A percentile compares a stretch with the other conserved stretches of the same genome.
Evolutionary conservation across 352 stramenopile species (phyloP).

Genomic region (Phytophthora pinifolia): DNA sequence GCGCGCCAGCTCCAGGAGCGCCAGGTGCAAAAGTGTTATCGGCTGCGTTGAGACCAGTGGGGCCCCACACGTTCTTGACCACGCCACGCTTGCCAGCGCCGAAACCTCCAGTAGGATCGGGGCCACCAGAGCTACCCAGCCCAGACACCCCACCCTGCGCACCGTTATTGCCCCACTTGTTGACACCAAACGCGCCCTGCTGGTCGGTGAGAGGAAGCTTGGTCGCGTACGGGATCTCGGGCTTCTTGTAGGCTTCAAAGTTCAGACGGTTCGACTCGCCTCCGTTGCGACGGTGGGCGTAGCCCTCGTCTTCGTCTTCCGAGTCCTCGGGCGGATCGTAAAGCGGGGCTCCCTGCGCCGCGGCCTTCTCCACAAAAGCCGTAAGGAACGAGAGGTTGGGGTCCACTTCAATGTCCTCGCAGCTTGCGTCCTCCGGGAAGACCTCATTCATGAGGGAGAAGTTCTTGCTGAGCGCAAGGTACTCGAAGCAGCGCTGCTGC

Average conservation of each 20-base stretch:
- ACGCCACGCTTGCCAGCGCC: slow-evolving; percentile 45
- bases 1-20: slow-evolving; percentile 12
- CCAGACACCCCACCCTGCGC: slow-evolving; percentile 34
- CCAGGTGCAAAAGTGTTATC: slow-evolving; percentile 40
- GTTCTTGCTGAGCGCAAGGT: slow-evolving; percentile 94
- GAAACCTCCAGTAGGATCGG: slow-evolving; percentile 45
- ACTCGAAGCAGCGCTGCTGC: slow-evolving; percentile 99
- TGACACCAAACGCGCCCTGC: slow-evolving; percentile 43
- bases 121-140: slow-evolving; percentile 29
- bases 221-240: slow-evolving; percentile 85
- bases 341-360: slow-evolving; percentile 89
- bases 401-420: slow-evolving; percentile 95
- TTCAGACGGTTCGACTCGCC: slow-evolving; percentile 68
- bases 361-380: slow-evolving; percentile 92
- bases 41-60: slow-evolving; percentile 67
- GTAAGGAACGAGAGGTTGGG: slow-evolving; percentile 96
- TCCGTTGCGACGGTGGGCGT: slow-evolving; percentile 59
- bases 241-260: slow-evolving; percentile 90
- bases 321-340: slow-evolving; percentile 96
- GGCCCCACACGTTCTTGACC: slow-evolving; percentile 87
- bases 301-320: slow-evolving; percentile 93
- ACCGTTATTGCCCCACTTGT: slow-evolving; percentile 60
- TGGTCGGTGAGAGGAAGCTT: slow-evolving; percentile 69
- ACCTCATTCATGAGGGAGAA: slow-evolving; percentile 89
- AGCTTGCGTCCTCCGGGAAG: slow-evolving; percentile 97